Evolutionary conservation across 345 rosid species (phyloP), one percentile per base, ranked within the genome.

Genomic region (Punica granatum): DNA sequence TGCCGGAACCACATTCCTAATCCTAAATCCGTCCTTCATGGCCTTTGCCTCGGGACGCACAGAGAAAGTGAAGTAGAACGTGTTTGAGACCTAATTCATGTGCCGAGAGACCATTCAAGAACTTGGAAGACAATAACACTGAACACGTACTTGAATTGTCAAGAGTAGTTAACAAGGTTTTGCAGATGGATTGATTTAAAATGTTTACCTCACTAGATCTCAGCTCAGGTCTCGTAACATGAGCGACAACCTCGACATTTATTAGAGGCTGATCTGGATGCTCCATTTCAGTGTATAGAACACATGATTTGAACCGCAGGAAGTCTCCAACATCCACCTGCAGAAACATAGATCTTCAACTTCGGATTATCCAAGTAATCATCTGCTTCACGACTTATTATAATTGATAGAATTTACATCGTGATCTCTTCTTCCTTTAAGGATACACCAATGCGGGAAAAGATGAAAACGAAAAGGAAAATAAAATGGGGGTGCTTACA

Each of bases 161-260:
- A 54, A 36, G 63, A 43, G 63, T 46, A 33, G 23, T 1, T 7
- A 53, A 25, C 28, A 53, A 53, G 59, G 59, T 53, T 2, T 25
- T n/a, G n/a, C n/a, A n/a, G n/a, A 12, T 53, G 33, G 34, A 56
- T 28, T 33, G 31, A 26, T 30, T 56, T 14, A 3, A 28, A 36
- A 19, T 3, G 28, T 14, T 56, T 74, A 89, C 99, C 96, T 94
- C 97, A 43, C 97, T 86, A 28, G 91, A 83, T 71, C 95, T 84
- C 44, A 94, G 73, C 88, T 94, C 99, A 21, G 97, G 96, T 66
- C 90, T 84, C 26, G 96, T 88, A 77, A 90, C 99, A 79, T 94
- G 97, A 37, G 99, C 99, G 63, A 90, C 92, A 59, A 89, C 99
- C 83, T 94, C 99, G 21, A 94, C 81, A 63, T 75, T 84, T 41